Base-by-base conservation (phyloP, 2,329 filamentous ascomycete genomes). In the Phoma sp. region DNA sequence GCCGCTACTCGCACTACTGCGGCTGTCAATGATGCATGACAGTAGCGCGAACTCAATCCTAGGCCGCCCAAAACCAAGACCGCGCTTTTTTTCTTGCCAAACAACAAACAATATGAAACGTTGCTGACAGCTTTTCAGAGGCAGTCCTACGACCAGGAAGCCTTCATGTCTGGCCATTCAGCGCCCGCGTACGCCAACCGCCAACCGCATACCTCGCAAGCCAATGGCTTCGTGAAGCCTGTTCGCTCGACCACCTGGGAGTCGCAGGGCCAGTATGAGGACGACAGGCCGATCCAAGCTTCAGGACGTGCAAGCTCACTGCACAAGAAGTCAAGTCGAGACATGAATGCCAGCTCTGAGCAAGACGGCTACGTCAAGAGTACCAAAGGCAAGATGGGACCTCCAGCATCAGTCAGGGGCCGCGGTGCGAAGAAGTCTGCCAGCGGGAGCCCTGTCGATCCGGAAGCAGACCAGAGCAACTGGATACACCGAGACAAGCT, bases 401-500 rank as follows among this genome's bases (percentile, higher is more conserved):
- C 54, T 33, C 47, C 53, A 21, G 40, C 53, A 20, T 42, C 47
- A 4, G 42, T 47, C 30, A 56, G 53, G 32, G 53, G 53, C 15
- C 46, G 53, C 20, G 47, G 46, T 26, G 68, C 68, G 59, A 73
- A 71, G 56, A 74, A 71, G 60, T 29, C 58, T 10, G 30, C 57
- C 29, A 59, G 60, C 53, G 58, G 57, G 7, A 43, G 57, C 43
- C 23, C 52, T 14, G 39, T 46, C 28, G 68, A 65, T 15, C 47
- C 55, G 21, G 71, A 74, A 46, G 66, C 66, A 32, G 87, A 89
- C 56, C 81, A 85, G 56, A 89, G 87, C 26, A 88, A 91, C 73
- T 95, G 91, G 91, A 93, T 95, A 65, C 91, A 95, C 69, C 81
- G 91, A 51, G 91, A 95, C 76, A 93, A 93, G 76, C 77, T 95